A percentile compares a stretch with the other conserved stretches of the same genome.
phyloP scores from a whole-genome alignment of 2,329 filamentous ascomycete genomes.

The Penicillium sp. region DNA sequence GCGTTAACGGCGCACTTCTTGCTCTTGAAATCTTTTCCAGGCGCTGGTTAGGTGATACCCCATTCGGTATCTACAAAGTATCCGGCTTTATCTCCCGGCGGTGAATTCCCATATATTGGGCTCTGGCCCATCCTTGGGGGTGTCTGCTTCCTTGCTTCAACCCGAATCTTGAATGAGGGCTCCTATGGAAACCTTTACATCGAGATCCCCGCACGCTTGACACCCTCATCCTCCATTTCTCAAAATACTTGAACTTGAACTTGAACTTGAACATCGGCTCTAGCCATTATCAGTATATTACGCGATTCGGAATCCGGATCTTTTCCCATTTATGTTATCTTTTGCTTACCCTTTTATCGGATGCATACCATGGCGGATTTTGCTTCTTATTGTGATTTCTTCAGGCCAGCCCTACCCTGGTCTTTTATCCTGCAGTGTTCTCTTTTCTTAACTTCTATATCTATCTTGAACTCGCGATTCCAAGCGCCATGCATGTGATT shows the following conservation, averaged over 20 bases:
- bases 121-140: neutral
- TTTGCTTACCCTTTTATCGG: constrained; percentile 9
- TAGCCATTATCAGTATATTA: constrained; percentile 7
- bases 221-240: neutral
- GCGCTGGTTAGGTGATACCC: constrained; percentile 23
- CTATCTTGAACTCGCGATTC: constrained; percentile 7
- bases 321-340: constrained; percentile 2
- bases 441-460: constrained; percentile 1
- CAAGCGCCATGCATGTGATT: constrained; percentile 15
- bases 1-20: constrained; percentile 26
- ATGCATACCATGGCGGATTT: constrained; percentile 23
- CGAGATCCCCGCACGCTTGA: neutral
- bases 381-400: constrained; percentile 7
- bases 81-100: constrained; percentile 7
- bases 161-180: neutral
- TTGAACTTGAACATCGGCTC: constrained; percentile 1
- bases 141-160: neutral
- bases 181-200: neutral
- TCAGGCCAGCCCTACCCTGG: neutral
- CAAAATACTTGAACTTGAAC: neutral
- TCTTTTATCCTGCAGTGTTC: constrained; percentile 5
- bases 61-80: constrained; percentile 19
- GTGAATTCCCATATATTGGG: neutral
- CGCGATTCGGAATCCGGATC: constrained; percentile 1
- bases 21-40: constrained; percentile 20